phyloP scores from a whole-genome alignment of 176 grass and related monocot species.

The barley (Hordeum vulgare) region DNA sequence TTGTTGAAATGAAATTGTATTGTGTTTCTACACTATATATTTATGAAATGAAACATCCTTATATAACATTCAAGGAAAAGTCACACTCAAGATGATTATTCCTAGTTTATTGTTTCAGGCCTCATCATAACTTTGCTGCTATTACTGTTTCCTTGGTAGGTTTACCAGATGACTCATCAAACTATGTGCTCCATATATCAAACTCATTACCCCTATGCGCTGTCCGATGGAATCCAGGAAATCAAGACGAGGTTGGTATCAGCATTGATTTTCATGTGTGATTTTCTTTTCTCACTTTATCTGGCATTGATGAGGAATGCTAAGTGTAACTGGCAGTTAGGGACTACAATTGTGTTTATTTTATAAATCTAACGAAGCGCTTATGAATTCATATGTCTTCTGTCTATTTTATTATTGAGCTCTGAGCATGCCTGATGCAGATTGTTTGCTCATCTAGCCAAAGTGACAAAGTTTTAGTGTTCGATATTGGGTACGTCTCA shows the following conservation, averaged over 20 bases:
- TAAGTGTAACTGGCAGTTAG: not conserved
- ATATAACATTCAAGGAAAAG: not conserved
- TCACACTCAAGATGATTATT: conserved; percentile 6
- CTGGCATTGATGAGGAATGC: not conserved
- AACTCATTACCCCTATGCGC: conserved; percentile 32
- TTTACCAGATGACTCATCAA: conserved; percentile 42
- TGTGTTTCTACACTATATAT: not conserved
- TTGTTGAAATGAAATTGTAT: not conserved
- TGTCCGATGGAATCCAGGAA: conserved; percentile 84
- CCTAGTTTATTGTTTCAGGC: conserved; percentile 1
- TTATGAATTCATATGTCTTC: not conserved
- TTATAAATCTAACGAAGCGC: not conserved
- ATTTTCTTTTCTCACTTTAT: not conserved
- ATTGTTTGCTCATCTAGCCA: conserved; percentile 76
- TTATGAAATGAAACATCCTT: not conserved
- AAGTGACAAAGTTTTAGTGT: conserved; percentile 52
- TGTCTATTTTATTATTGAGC: conserved; percentile 10
- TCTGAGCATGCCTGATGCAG: conserved; percentile 39
- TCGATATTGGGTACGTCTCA: conserved; percentile 77
- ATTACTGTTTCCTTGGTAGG: conserved; percentile 39
- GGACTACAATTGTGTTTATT: not conserved
- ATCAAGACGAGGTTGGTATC: conserved; percentile 86
- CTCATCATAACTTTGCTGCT: not conserved
- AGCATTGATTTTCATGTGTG: not conserved
- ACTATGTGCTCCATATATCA: conserved; percentile 68